These are phyloP conservation scores for Inga laurina DNA, from an alignment of 306 rosid genomes.

Conservation along the genomic window DNA sequence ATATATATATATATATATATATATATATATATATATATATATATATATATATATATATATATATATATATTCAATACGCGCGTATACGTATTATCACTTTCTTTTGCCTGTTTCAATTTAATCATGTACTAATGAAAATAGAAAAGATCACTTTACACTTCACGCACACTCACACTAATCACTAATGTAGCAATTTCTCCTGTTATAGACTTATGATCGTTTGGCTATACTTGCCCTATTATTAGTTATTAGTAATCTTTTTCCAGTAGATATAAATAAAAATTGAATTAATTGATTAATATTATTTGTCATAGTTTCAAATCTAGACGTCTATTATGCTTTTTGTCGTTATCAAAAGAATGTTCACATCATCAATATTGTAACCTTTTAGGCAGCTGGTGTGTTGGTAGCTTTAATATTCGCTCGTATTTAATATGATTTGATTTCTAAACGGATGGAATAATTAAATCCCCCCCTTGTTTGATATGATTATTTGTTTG, in stretches of 20 bases:
- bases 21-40: no score
- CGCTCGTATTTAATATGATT: no score
- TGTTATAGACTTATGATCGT: not conserved
- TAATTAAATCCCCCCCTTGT: no score
- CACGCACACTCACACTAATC: not conserved
- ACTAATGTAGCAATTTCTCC: not conserved
- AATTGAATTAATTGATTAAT: not conserved
- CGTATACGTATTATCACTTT: not conserved
- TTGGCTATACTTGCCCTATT: not conserved
- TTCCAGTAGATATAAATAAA: not conserved
- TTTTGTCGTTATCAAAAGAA: not conserved
- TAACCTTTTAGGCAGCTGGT: not conserved
- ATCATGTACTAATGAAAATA: not conserved
- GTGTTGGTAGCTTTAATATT: no score
- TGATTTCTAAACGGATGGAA: no score
- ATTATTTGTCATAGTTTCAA: not conserved
- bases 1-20: no score
- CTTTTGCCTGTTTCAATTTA: not conserved
- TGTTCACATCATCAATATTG: not conserved
- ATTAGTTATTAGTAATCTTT: not conserved
- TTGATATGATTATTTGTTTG: no score
- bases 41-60: no score
- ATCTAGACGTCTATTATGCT: not conserved
- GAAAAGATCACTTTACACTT: not conserved
- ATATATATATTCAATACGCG: no score